Evolutionary conservation across 192 early-diverging fungal genomes (phyloP).

Genomic region (Podila verticillata): DNA sequence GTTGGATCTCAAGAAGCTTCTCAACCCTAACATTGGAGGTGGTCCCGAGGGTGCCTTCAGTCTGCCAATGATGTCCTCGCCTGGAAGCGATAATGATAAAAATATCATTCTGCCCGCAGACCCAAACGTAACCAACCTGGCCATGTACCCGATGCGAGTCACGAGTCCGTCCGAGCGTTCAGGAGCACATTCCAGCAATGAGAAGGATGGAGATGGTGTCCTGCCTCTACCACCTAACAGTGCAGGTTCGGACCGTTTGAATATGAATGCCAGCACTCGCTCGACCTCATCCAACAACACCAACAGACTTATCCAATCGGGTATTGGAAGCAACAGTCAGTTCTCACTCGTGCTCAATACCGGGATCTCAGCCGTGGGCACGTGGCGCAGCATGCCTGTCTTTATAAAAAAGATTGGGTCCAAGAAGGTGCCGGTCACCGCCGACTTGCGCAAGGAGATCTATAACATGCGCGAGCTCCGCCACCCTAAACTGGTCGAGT

Average conservation of each 20-base stretch:
- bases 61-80: constrained; percentile 8
- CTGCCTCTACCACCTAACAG: not conserved
- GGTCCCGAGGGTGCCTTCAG: constrained; percentile 15
- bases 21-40: constrained; percentile 28
- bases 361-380: constrained; percentile 34
- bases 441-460: constrained; percentile 42
- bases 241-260: constrained; percentile 4
- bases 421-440: constrained; percentile 31
- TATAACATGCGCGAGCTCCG: constrained; percentile 52
- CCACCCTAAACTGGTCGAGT: constrained; percentile 54
- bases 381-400: constrained; percentile 50
- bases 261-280: constrained; percentile 4
- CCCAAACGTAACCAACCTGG: not conserved
- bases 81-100: not conserved
- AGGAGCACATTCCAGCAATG: not conserved
- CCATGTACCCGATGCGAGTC: constrained; percentile 11
- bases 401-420: constrained; percentile 48
- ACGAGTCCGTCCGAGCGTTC: not conserved
- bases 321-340: constrained; percentile 19
- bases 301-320: constrained; percentile 4
- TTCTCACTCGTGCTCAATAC: constrained; percentile 27
- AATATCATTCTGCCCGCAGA: not conserved
- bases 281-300: constrained; percentile 9
- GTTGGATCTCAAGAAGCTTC: constrained; percentile 33
- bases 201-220: not conserved